These are phyloP conservation scores for Sporothrix schenckii DNA, from an alignment of 2,329 filamentous ascomycete genomes.

Conservation along the genomic window DNA sequence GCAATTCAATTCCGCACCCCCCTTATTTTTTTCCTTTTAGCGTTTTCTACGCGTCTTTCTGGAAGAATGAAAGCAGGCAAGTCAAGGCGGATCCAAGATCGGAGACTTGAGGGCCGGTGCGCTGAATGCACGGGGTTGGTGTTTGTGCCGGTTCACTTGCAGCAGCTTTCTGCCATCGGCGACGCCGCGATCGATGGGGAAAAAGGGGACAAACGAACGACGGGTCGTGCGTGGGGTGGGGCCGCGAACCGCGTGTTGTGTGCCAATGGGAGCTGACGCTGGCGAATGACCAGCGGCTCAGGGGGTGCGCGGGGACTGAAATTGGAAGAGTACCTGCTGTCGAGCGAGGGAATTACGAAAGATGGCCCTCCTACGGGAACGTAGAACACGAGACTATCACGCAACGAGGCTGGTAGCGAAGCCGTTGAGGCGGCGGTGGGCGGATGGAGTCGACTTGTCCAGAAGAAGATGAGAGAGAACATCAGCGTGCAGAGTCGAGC, in stretches of 20 bases:
- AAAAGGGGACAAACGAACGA: background rate
- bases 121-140: slow-evolving; percentile 1
- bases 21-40: background rate
- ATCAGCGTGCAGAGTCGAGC: background rate
- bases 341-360: background rate
- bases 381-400: background rate
- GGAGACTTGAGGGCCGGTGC: too few relatives aligned
- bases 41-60: slow-evolving; percentile 3
- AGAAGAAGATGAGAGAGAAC: background rate
- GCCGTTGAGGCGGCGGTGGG: background rate
- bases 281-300: background rate
- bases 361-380: background rate
- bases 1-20: background rate
- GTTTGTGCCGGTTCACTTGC: background rate
- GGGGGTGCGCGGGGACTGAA: background rate
- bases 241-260: background rate
- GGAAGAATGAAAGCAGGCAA: background rate
- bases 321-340: background rate
- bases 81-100: background rate
- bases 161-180: background rate
- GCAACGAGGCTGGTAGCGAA: background rate
- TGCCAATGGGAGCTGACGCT: background rate
- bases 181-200: slow-evolving; percentile 18
- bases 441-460: background rate
- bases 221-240: background rate